phyloP scores from a whole-genome alignment of 2,329 filamentous ascomycete species.

The Chrysoporthe puriensis region DNA sequence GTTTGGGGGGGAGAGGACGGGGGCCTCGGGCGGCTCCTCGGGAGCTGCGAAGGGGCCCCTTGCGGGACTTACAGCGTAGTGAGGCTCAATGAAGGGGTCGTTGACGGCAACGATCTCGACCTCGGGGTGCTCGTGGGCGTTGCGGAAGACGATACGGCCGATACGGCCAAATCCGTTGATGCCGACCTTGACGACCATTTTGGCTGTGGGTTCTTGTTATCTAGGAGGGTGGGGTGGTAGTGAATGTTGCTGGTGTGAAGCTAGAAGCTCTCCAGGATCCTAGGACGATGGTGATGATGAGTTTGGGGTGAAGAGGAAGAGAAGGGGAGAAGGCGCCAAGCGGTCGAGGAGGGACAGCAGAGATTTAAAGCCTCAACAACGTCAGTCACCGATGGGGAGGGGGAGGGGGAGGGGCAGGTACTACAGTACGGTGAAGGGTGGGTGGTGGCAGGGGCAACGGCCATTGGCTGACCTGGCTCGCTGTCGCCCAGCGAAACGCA shows the following conservation, averaged over 20 bases:
- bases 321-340: conserved; percentile 11
- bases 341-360: conserved; percentile 21
- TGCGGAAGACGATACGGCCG: conserved; percentile 98
- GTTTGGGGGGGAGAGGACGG: neutral
- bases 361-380: conserved; percentile 30
- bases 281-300: conserved; percentile 10
- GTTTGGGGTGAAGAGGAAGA: conserved; percentile 16
- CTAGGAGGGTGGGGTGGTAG: neutral
- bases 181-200: conserved; percentile 75
- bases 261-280: conserved; percentile 13
- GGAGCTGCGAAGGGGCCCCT: conserved; percentile 11
- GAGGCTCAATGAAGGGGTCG: conserved; percentile 97
- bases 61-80: conserved; percentile 83
- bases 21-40: conserved; percentile 1
- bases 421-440: neutral
- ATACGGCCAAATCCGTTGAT: conserved; percentile 99
- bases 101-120: conserved; percentile 96
- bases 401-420: conserved; percentile 22
- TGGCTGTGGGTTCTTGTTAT: conserved; percentile 36
- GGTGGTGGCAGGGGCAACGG: neutral
- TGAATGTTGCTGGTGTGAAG: conserved; percentile 5
- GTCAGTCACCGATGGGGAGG: conserved; percentile 20
- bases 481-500: neutral
- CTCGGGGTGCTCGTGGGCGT: conserved; percentile 86
- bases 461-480: neutral